Evolutionary conservation across 106 monocot genomes (phyloP).

Genomic region (Allium sativum): DNA sequence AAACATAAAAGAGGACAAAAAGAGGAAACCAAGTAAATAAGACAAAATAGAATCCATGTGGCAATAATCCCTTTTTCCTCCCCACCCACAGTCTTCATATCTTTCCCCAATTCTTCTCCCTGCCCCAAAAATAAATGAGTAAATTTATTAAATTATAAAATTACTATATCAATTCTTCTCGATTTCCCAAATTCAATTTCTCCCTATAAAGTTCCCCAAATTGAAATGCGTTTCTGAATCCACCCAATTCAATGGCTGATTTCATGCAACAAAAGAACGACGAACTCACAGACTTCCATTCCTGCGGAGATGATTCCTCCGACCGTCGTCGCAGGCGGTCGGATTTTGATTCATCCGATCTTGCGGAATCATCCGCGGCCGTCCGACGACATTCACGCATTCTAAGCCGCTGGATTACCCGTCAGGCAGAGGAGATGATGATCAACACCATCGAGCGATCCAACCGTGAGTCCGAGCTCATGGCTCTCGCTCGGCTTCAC

Average conservation of each 20-base stretch:
- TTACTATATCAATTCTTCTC: too few species aligned
- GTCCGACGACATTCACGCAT: conserved; percentile 66
- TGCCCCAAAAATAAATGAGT: too few species aligned
- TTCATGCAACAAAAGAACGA: conserved; percentile 21
- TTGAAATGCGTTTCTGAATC: background rate
- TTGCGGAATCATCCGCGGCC: conserved; percentile 70
- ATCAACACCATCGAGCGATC: conserved; percentile 72
- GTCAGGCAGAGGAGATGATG: conserved; percentile 86
- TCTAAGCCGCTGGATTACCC: conserved; percentile 70
- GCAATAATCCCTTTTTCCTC: too few species aligned
- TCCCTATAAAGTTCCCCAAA: conserved; percentile 10
- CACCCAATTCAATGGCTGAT: conserved; percentile 18
- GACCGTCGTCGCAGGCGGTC: conserved; percentile 57
- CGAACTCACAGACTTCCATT: conserved; percentile 17
- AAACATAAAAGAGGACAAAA: too few species aligned
- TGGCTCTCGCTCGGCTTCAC: conserved; percentile 77
- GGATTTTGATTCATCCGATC: conserved; percentile 58
- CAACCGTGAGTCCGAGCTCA: conserved; percentile 81
- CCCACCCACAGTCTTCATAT: too few species aligned
- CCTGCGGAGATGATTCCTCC: background rate
- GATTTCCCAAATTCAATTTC: background rate
- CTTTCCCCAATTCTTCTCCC: too few species aligned
- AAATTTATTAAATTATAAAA: too few species aligned
- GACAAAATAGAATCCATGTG: too few species aligned
- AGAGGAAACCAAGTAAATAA: too few species aligned